A percentile compares a stretch with the other conserved stretches of the same genome.
These are phyloP conservation scores for Leccinellum luteum DNA, from an alignment of 768 basidiomycete species.

Conservation along the genomic window DNA sequence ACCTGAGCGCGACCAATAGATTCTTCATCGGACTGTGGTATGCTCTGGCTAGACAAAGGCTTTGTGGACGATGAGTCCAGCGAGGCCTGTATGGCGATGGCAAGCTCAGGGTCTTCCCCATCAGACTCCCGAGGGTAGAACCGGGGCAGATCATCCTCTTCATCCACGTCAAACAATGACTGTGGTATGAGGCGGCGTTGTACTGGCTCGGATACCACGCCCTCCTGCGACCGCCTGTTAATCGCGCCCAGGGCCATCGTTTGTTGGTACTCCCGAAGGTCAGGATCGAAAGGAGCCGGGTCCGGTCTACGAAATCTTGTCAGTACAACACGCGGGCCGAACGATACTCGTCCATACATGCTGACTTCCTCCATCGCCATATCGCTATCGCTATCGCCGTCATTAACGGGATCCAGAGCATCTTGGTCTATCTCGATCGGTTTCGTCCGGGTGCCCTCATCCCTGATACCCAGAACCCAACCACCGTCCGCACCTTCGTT, in stretches of 20 bases:
- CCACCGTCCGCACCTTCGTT: constrained; percentile 86
- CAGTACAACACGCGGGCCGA: constrained; percentile 4
- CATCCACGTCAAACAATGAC: constrained; percentile 55
- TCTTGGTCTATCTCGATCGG: constrained; percentile 85
- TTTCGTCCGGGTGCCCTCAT: constrained; percentile 78
- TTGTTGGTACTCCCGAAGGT: constrained; percentile 60
- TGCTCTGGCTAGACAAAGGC: constrained; percentile 5
- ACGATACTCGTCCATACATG: constrained; percentile 48
- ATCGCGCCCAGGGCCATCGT: constrained; percentile 62
- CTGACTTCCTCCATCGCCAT: constrained; percentile 80
- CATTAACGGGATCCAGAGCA: constrained; percentile 34
- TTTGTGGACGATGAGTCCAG: constrained; percentile 34
- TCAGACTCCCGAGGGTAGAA: constrained; percentile 27
- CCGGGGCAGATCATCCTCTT: constrained; percentile 40
- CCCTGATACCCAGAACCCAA: constrained; percentile 91
- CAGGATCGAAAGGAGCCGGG: constrained; percentile 46
- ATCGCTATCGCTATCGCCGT: constrained; percentile 48
- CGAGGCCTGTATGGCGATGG: constrained; percentile 62
- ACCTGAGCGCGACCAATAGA: not conserved
- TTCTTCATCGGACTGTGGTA: constrained; percentile 2
- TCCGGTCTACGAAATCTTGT: constrained; percentile 28
- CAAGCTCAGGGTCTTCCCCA: constrained; percentile 56
- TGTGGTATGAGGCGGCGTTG: constrained; percentile 36
- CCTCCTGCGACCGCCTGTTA: constrained; percentile 44
- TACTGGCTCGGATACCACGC: constrained; percentile 20